These are phyloP conservation scores for Hygrophoropsis aurantiaca DNA, from an alignment of 768 basidiomycete species.

Conservation along the genomic window DNA sequence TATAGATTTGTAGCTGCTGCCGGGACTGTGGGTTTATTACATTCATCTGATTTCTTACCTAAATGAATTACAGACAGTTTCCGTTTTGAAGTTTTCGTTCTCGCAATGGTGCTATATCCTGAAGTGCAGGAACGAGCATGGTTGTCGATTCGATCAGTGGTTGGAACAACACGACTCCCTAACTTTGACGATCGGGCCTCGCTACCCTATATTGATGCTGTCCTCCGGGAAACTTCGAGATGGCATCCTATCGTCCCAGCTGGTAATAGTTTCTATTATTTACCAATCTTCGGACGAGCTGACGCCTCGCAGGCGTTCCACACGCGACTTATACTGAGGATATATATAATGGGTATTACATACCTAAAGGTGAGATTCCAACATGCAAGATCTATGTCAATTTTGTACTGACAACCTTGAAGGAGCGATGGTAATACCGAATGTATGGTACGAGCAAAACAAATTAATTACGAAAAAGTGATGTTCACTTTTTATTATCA, in stretches of 20 bases:
- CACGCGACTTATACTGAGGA: conserved; percentile 20
- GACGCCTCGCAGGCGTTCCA: conserved; percentile 12
- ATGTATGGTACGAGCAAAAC: conserved; percentile 8
- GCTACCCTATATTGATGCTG: conserved; percentile 24
- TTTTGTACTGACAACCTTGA: background rate
- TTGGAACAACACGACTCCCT: conserved; percentile 26
- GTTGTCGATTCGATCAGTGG: conserved; percentile 21
- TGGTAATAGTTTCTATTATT: conserved; percentile 10
- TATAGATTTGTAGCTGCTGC: conserved; percentile 5
- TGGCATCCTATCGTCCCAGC: conserved; percentile 22
- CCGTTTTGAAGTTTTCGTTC: conserved; percentile 29
- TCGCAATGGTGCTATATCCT: conserved; percentile 34
- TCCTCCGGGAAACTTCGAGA: conserved; percentile 28
- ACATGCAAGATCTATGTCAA: conserved; percentile 12
- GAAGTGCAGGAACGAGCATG: conserved; percentile 27
- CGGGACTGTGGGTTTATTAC: conserved; percentile 7
- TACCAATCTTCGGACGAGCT: background rate
- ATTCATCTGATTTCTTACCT: background rate
- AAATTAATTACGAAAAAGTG: background rate
- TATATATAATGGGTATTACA: conserved; percentile 22
- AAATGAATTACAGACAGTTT: conserved; percentile 17
- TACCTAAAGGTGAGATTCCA: conserved; percentile 34
- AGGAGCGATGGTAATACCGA: conserved; percentile 12
- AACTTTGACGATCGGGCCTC: conserved; percentile 19
- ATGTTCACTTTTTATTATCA: background rate